Evolutionary conservation across 768 basidiomycete genomes (phyloP), one percentile per base, ranked within the genome.

Genomic region (Auricularia sp.): DNA sequence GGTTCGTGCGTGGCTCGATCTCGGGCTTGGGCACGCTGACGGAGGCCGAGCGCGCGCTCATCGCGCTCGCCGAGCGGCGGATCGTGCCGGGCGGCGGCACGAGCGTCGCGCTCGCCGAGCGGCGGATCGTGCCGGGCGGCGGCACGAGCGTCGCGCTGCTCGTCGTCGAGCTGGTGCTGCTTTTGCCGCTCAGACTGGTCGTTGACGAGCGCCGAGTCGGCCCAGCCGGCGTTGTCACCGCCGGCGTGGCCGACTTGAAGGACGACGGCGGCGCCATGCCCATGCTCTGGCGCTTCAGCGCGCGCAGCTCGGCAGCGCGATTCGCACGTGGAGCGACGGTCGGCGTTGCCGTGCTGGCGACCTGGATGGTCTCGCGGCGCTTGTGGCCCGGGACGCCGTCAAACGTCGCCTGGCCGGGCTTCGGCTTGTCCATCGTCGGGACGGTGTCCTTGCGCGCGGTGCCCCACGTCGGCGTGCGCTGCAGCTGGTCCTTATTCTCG

Each of bases 321-420:
- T 88, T 87, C 86, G 91, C 85, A 53, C 88, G 78, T 1, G 91
- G 91, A 0, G 86, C 82, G 54, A 91, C 84, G 2, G 72, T 71
- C 4, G 91, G 91, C 2, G 91, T 82, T 16, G 84, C 84, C 23
- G 87, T 90, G 23, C 86, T 88, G 14, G 90, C 86, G 8, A 93
- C 91, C 0, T 76, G 64, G 61, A 93, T 89, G 6, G 81, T 82
- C 67, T 79, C 83, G 0, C 79, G 60, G 63, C 91, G 87, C 71
- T 91, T 91, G 73, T 93, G 91, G 0, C 91, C 91, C 0, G 91
- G 91, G 3, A 92, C 85, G 66, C 89, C 86, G 29, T 82, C 81
- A 72, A 92, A 93, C 14, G 85, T 87, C 74, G 83, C 59, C 62
- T 61, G 36, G 36, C 42, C 64, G 1, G 47, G 76, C 16, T 79